Conservation (phyloP, 1,284 basidiomycete species). For the Phellinidium pouzarii region DNA sequence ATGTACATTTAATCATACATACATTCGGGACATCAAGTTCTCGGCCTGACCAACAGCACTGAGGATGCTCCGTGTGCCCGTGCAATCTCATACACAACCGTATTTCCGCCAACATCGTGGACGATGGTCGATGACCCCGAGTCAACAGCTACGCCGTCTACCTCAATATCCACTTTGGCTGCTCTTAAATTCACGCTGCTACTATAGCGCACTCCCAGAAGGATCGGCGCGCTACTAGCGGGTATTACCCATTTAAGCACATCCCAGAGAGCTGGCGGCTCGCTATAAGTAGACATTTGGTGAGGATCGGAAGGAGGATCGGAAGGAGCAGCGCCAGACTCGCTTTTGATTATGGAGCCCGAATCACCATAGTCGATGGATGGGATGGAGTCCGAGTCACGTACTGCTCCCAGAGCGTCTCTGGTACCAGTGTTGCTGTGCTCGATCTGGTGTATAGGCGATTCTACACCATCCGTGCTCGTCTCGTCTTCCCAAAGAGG, state of each 20-base stretch:
- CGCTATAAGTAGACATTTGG: too few species aligned
- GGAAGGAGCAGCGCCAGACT: too few species aligned
- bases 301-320: too few species aligned
- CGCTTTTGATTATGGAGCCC: too few species aligned
- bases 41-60: neutral
- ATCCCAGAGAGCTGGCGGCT: neutral
- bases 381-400: too few species aligned
- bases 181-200: neutral
- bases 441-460: too few species aligned
- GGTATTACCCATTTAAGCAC: constrained; percentile 3
- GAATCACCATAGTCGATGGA: too few species aligned
- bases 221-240: neutral
- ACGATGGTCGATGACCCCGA: neutral
- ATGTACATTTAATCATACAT: too few species aligned
- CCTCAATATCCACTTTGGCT: neutral
- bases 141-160: constrained; percentile 1
- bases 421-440: too few species aligned
- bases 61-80: neutral
- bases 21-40: neutral
- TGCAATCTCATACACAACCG: constrained; percentile 1
- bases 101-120: neutral
- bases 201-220: neutral
- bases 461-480: too few species aligned
- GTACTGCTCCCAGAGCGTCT: too few species aligned
- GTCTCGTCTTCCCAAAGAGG: too few species aligned